Conservation (phyloP, 371 early-diverging fungal genomes). For the Rhizomucor miehei region DNA sequence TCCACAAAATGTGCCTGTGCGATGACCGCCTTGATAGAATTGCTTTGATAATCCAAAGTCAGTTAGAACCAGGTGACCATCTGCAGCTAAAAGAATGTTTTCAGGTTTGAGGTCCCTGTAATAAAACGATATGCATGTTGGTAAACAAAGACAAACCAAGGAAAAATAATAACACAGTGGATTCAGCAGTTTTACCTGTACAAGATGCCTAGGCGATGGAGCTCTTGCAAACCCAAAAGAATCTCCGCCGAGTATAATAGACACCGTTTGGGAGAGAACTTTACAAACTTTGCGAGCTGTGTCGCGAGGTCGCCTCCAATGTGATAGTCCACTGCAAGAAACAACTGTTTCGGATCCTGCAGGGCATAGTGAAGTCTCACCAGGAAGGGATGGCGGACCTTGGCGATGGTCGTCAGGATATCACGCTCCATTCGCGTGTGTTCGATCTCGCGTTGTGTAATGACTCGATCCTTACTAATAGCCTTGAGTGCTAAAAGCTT, state of each 20-base stretch:
- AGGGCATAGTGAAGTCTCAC: constrained; percentile 90
- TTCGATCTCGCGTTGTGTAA: constrained; percentile 84
- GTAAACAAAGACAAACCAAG: background rate
- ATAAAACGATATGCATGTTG: background rate
- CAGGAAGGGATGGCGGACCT: constrained; percentile 86
- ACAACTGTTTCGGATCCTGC: constrained; percentile 87
- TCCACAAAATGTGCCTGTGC: constrained; percentile 91
- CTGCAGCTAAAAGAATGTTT: constrained; percentile 77
- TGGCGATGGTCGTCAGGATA: constrained; percentile 44
- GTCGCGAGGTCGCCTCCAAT: constrained; percentile 95
- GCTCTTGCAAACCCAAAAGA: constrained; percentile 78
- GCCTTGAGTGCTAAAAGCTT: constrained; percentile 92
- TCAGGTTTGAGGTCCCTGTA: constrained; percentile 83
- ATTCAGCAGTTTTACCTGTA: constrained; percentile 57
- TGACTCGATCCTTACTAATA: constrained; percentile 88
- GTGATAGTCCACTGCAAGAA: constrained; percentile 95
- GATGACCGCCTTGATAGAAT: constrained; percentile 41
- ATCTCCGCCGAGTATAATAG: constrained; percentile 85
- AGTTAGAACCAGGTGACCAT: constrained; percentile 82
- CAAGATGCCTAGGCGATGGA: constrained; percentile 87
- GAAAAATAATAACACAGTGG: too few species aligned
- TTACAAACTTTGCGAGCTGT: constrained; percentile 57
- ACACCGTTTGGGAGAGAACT: constrained; percentile 40
- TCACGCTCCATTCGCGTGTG: constrained; percentile 47
- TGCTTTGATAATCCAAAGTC: constrained; percentile 88